Base-by-base conservation (phyloP, 345 rosid genomes). In the Salix purpurea region DNA sequence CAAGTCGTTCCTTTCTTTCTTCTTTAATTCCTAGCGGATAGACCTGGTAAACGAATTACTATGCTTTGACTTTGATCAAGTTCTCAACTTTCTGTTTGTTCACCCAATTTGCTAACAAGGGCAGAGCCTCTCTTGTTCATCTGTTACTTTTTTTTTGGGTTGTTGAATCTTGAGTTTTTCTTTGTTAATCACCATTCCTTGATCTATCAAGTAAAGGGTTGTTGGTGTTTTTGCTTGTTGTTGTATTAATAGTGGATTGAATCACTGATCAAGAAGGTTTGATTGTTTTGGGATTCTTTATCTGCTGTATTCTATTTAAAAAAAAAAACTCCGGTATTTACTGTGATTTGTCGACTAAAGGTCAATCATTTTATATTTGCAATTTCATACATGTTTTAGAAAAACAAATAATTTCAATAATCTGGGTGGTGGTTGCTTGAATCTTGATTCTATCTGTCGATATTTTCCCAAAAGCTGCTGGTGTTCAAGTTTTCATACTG, bases 401-500 rank as follows among this genome's bases (percentile, higher is more conserved):
- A 76, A 40, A 76, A 40, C 60, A 26, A n/a, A 44, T 28, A 46
- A 42, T 66, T 72, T 37, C 56, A 42, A 26, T 30, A 70, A 71
- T 23, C 65, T 74, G 30, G 52, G 50, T 72, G 77, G 23, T 40
- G 7, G 15, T 66, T 70, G 5, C 44, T 42, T 76, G 18, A 12
- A 4, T 68, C 62, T 52, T 52, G 58, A 7, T 52, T 19, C 23
- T 52, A 19, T 46, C 14, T 23, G 52, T 52, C 67, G 72, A 67
- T 56, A 39, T 58, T 11, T 61, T 26, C 70, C 61, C 28, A 34
- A 52, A 21, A 67, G 69, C n/a, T 48, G 46, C 15, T 7, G 58
- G 42, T 48, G 68, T 30, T 65, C 32, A 54, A 58, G 79, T 30
- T 76, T 67, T 69, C 39, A n/a, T 65, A 75, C 61, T 78, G 69